Percentiles rank a stretch among this genome's conserved stretches.
phyloP scores from a whole-genome alignment of 208 protist species.

The Wallacemonas collosoma region DNA sequence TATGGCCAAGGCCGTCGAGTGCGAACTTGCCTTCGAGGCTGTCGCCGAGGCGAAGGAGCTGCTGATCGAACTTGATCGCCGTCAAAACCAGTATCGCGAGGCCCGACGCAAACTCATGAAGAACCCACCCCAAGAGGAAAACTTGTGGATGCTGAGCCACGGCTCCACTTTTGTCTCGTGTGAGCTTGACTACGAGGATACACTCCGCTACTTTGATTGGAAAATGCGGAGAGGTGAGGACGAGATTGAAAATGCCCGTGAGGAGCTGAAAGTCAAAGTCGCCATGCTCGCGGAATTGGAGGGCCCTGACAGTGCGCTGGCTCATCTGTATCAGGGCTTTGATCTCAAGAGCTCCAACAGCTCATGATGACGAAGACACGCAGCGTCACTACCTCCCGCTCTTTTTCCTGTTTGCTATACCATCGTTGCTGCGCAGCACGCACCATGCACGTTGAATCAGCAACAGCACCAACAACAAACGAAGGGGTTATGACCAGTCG shows the following conservation, averaged over 20 bases:
- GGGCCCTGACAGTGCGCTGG: constrained; percentile 72
- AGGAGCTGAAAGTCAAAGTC: constrained; percentile 78
- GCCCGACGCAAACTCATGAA: constrained; percentile 58
- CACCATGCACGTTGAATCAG: background rate
- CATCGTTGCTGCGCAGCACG: background rate
- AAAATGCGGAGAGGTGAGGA: constrained; percentile 53
- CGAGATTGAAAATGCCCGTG: constrained; percentile 62
- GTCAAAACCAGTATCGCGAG: constrained; percentile 83
- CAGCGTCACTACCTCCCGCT: background rate
- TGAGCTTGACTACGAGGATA: constrained; percentile 51
- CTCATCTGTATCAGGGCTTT: constrained; percentile 74
- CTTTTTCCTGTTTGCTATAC: background rate
- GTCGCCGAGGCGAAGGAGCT: constrained; percentile 68
- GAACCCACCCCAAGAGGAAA: constrained; percentile 34
- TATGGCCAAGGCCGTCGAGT: constrained; percentile 33
- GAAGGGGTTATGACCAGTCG: no score
- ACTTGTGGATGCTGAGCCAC: constrained; percentile 77
- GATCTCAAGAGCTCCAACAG: constrained; percentile 45
- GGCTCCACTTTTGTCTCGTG: constrained; percentile 81
- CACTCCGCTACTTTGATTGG: constrained; percentile 66
- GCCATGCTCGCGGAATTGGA: constrained; percentile 77
- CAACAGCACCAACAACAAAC: background rate
- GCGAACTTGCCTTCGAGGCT: constrained; percentile 66
- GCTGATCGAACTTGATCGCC: constrained; percentile 73
- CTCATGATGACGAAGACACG: background rate